Base-by-base conservation (phyloP, 768 basidiomycete species). In the Dioszegia aurantiaca region DNA sequence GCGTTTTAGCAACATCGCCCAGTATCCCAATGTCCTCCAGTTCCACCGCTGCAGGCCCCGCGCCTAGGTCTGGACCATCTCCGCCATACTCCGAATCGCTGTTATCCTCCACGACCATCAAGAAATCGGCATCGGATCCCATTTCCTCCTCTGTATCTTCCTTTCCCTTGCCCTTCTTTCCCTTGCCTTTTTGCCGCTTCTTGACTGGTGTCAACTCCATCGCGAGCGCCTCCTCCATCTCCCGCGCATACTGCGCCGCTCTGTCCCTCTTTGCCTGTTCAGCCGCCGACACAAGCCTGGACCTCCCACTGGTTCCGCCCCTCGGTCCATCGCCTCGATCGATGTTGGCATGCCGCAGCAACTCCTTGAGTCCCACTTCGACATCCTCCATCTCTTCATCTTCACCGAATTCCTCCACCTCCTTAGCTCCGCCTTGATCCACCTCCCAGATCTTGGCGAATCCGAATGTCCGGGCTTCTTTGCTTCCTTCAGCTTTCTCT, bases 371-470 rank as follows among this genome's bases (percentile, higher is more conserved):
- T n/a, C 90, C 86, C 21, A 61, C 60, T 11, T 58, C 61, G n/a
- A 40, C 62, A 16, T 58, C 60, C 24, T 57, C 67, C 21, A 31
- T 42, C 11, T 59, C 47, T 23, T 48, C 60, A n/a, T 55, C 64
- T 16, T 84, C 85, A 0, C 58, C 55, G 16, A 72, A 79, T 1
- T 72, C 72, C 3, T 80, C 67, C 5, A 78, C 80, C 44, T 87
- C 87, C 31, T 78, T 80, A 21, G 89, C 70, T 16, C 79, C 68
- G 54, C 86, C 86, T 69, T 87, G 86, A 59, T 87, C 85, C 23
- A 87, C 85, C 0, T 87, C 84, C 93, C 93, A 97, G 41, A 97
- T 82, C 74, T 93, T 92, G 11, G 93, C 91, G 68, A 93, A 94
- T 5, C 83, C 83, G 73, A 97, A 95, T 79, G n/a, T 81, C 78